phyloP scores from a whole-genome alignment of 108 stramenopile species.

The Chaetoceros tenuissimus region DNA sequence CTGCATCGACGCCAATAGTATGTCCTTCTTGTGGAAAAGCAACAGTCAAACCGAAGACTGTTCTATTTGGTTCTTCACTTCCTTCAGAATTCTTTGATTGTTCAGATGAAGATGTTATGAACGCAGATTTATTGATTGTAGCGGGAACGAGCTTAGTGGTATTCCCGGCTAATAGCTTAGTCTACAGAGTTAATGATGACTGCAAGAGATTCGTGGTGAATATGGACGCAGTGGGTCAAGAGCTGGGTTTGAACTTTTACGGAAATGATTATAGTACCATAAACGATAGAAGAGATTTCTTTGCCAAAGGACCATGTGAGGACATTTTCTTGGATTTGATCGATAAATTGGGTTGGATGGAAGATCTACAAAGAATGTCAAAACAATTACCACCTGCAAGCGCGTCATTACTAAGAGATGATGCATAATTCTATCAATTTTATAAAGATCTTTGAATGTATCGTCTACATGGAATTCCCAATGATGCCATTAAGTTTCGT shows the following conservation, averaged over 20 bases:
- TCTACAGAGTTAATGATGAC: constrained; percentile 27
- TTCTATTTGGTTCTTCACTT: constrained; percentile 57
- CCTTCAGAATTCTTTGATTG: constrained; percentile 49
- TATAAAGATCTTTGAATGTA: too few relatives aligned
- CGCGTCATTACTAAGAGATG: constrained; percentile 9
- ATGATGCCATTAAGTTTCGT: constrained; percentile 35
- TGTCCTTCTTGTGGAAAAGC: constrained; percentile 46
- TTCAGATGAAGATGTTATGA: constrained; percentile 38
- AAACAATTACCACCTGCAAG: constrained; percentile 20
- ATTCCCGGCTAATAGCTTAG: constrained; percentile 54
- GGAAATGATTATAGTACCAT: constrained; percentile 30
- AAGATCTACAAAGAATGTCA: constrained; percentile 18
- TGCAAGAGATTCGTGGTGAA: constrained; percentile 46
- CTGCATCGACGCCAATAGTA: constrained; percentile 29
- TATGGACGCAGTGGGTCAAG: constrained; percentile 41
- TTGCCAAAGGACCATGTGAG: constrained; percentile 52
- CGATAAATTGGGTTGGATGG: constrained; percentile 41
- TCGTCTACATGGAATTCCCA: constrained; percentile 5
- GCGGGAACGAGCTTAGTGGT: constrained; percentile 70
- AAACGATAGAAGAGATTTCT: constrained; percentile 35
- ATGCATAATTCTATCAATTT: too few relatives aligned
- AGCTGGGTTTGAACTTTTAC: constrained; percentile 32
- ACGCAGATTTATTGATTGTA: constrained; percentile 52
- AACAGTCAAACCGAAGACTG: constrained; percentile 64
- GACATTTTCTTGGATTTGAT: constrained; percentile 44